These are phyloP conservation scores for Lobosporangium transversale DNA, from an alignment of 192 early-diverging fungal species.

Conservation along the genomic window DNA sequence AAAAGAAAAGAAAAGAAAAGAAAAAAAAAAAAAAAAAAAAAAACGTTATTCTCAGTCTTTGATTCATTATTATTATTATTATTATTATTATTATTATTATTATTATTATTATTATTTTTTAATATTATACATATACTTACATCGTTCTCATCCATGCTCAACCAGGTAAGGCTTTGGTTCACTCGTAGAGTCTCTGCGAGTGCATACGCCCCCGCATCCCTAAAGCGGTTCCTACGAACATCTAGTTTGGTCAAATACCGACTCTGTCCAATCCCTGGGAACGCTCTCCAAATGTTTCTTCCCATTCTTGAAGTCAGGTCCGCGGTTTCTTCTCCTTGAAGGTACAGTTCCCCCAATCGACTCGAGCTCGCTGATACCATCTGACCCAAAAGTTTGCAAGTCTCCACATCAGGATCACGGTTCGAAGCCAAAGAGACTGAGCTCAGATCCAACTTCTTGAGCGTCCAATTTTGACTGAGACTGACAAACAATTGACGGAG, in stretches of 20 bases:
- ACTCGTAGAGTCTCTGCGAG: slow-evolving; percentile 47
- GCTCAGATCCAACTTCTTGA: slow-evolving; percentile 55
- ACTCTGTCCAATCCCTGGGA: slow-evolving; percentile 43
- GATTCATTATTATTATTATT: no score
- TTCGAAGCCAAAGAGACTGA: slow-evolving; percentile 47
- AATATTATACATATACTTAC: slow-evolving; percentile 31
- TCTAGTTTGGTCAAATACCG: slow-evolving; percentile 42
- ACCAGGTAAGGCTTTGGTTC: slow-evolving; percentile 46
- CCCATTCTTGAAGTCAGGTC: slow-evolving; percentile 48
- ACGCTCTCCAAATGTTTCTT: slow-evolving; percentile 40
- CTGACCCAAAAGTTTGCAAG: slow-evolving; percentile 46
- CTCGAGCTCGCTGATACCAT: slow-evolving; percentile 49
- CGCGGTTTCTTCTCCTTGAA: slow-evolving; percentile 40
- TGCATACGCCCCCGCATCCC: slow-evolving; percentile 51
- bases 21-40: no score
- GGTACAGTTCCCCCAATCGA: slow-evolving; percentile 46
- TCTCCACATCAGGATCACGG: slow-evolving; percentile 52
- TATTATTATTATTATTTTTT: no score
- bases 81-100: no score
- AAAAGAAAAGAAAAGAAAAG: not conserved
- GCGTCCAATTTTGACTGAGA: slow-evolving; percentile 52
- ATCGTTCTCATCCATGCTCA: slow-evolving; percentile 59
- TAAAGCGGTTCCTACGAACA: slow-evolving; percentile 48
- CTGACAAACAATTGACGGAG: slow-evolving; percentile 59
- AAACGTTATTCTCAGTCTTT: no score